Conservation (phyloP, 2,329 filamentous ascomycete genomes). For the Simplicillium sp. region DNA sequence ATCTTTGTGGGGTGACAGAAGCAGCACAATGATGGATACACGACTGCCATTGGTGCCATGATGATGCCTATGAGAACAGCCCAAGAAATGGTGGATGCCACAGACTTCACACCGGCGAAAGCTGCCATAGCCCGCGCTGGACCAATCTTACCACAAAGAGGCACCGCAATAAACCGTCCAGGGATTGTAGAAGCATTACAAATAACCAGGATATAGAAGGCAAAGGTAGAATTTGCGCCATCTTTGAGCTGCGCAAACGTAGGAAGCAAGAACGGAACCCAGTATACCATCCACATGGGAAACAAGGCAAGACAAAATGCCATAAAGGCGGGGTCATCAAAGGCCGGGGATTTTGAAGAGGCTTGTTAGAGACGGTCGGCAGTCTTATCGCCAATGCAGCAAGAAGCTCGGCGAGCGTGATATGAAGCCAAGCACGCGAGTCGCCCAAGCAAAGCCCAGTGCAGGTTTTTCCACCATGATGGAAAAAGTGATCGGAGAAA, state of each 20-base stretch:
- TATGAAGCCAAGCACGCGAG: slow-evolving; percentile 45
- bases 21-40: neutral
- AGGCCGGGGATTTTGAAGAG: neutral
- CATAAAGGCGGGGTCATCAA: neutral
- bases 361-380: neutral
- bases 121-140: neutral
- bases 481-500: slow-evolving; percentile 44
- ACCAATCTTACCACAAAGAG: neutral
- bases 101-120: neutral
- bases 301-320: neutral
- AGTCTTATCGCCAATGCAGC: neutral
- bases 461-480: slow-evolving; percentile 35
- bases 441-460: slow-evolving; percentile 51
- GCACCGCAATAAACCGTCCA: neutral
- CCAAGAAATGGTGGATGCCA: neutral
- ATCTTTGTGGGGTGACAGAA: neutral
- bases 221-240: neutral
- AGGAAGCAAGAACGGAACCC: neutral
- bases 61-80: neutral
- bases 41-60: neutral
- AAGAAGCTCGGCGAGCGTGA: slow-evolving; percentile 32
- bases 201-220: neutral
- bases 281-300: neutral
- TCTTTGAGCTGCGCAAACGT: neutral
- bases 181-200: neutral